Percentiles rank a stretch among this genome's conserved stretches.
Evolutionary conservation across 305 asterid species (phyloP).

Genomic region (Solanum chacoense): DNA sequence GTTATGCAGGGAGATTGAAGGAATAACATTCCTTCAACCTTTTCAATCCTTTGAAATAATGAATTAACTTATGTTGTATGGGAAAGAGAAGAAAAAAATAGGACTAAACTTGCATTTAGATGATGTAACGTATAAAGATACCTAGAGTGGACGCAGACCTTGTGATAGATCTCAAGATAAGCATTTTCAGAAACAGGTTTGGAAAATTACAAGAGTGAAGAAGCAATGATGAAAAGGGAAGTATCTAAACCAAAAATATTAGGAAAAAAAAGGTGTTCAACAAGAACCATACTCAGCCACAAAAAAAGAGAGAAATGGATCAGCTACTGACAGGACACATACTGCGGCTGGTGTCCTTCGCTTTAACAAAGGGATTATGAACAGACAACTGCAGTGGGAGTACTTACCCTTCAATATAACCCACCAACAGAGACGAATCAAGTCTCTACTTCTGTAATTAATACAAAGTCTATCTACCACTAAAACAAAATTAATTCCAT

Average conservation of each 20-base stretch:
- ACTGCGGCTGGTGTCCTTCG: too few relatives aligned
- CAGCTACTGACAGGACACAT: too few relatives aligned
- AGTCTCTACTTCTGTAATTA: background rate
- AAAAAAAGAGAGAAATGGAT: background rate
- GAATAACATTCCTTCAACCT: background rate
- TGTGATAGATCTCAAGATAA: too few relatives aligned
- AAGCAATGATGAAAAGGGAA: background rate
- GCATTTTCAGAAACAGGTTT: too few relatives aligned
- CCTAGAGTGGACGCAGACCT: too few relatives aligned
- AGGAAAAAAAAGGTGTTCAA: background rate
- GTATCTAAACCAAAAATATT: too few relatives aligned
- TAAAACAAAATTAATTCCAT: too few relatives aligned
- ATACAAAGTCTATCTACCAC: too few relatives aligned
- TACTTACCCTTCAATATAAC: too few relatives aligned
- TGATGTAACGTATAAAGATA: background rate
- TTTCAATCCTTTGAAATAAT: background rate
- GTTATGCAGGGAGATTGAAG: background rate
- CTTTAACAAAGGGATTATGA: too few relatives aligned
- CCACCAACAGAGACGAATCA: too few relatives aligned
- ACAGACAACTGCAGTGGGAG: background rate
- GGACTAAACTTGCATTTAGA: background rate
- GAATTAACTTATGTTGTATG: background rate
- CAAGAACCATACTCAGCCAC: background rate
- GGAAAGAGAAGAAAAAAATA: background rate
- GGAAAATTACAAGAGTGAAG: background rate